Base-by-base conservation (phyloP, 2,329 filamentous ascomycete genomes). In the Fusarium oxysporum region DNA sequence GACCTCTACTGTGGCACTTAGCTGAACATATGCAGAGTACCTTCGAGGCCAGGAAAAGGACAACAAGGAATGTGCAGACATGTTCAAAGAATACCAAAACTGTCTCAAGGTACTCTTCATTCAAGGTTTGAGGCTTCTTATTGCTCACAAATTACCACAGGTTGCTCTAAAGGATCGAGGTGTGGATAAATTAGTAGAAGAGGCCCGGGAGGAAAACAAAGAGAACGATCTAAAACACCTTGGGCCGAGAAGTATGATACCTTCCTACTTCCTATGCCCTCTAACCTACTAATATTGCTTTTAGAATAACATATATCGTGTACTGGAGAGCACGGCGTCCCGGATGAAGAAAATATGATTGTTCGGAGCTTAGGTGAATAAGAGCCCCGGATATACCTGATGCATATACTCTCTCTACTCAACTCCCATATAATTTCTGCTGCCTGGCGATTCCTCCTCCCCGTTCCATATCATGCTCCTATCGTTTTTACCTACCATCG, bases 171-270 rank as follows among this genome's bases (percentile, higher is more conserved):
- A 96, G 82, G 91, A 94, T 63, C 90, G 93, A 77, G 96, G 96
- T 64, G 97, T 99, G 80, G 95, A 98, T 82, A 93, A 92, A 77
- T 93, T 98, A 86, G 86, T 99, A 16, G 93, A 95, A 12, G 96
- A 98, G 77, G 96, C 96, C 23, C 88, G 95, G 68, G 94, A 96
- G 75, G 93, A 95, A 79, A 95, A 94, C 77, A 93, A 91, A 78
- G 96, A 98, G 75, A 96, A 94, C 71, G 96, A 98, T 80, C 85
- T 90, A 16, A 81, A 82, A 43, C 78, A 85, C 25, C 79, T 85
- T 63, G 81, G 81, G n/a, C 80, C 82, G 40, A 85, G 83, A 75
- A 85, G 83, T 85, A 74, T 77, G 81, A 73, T 8, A 7, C 10
- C 13, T 11, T n/a, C 2, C 16, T 17, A 7, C 11, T 32, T 4